A percentile compares a stretch with the other conserved stretches of the same genome.
Evolutionary conservation across 2,329 filamentous ascomycete genomes (phyloP).

Genomic region (Coniochaeta sp.): DNA sequence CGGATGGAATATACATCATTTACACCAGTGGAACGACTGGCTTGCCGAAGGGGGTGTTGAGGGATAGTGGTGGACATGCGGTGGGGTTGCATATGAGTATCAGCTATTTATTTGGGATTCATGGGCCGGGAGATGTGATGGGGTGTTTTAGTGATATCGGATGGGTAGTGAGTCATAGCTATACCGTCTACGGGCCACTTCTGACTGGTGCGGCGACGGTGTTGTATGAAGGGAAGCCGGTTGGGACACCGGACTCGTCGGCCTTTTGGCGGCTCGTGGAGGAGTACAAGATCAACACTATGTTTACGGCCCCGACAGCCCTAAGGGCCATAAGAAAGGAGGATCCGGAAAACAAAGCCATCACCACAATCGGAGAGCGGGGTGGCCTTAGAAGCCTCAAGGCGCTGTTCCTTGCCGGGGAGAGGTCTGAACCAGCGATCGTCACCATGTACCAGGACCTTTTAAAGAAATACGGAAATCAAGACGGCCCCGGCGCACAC

Average conservation of each 20-base stretch:
- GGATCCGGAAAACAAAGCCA: constrained; percentile 64
- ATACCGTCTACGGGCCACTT: constrained; percentile 84
- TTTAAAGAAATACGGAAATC: constrained; percentile 55
- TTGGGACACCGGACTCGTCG: constrained; percentile 80
- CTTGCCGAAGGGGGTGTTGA: constrained; percentile 72
- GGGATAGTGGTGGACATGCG: constrained; percentile 79
- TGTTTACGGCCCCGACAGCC: constrained; percentile 84
- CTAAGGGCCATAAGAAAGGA: constrained; percentile 81
- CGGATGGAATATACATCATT: constrained; percentile 81
- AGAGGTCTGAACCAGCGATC: constrained; percentile 82
- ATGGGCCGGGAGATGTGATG: constrained; percentile 71
- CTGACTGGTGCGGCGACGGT: constrained; percentile 80
- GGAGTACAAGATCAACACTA: constrained; percentile 74
- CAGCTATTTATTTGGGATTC: constrained; percentile 73
- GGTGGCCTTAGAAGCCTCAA: constrained; percentile 66
- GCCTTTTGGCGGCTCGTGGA: constrained; percentile 84
- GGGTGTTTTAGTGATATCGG: constrained; percentile 62
- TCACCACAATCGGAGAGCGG: constrained; percentile 55
- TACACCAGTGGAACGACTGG: constrained; percentile 84
- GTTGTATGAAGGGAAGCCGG: constrained; percentile 88
- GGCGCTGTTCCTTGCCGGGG: constrained; percentile 79
- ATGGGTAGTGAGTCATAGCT: constrained; percentile 74
- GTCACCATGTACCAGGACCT: constrained; percentile 73
- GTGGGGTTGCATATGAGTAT: constrained; percentile 79
- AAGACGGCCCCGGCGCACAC: constrained; percentile 38